A percentile compares a stretch with the other conserved stretches of the same genome.
phyloP scores from a whole-genome alignment of 2,329 filamentous ascomycete species.

The Xylaria sp. region DNA sequence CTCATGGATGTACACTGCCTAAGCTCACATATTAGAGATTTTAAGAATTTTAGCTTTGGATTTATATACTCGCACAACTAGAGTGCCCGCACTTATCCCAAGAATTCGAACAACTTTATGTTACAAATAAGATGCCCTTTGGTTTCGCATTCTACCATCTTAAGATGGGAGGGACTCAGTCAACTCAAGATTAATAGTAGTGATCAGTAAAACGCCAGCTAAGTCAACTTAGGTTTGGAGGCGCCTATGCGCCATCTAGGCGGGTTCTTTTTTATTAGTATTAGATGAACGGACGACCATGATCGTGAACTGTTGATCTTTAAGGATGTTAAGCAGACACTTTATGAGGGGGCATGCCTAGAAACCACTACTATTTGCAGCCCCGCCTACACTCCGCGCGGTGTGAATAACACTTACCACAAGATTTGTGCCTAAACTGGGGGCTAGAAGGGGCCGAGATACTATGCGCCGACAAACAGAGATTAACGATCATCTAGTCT shows the following conservation, averaged over 20 bases:
- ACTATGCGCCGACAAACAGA: background rate
- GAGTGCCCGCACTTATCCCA: background rate
- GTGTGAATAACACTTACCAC: background rate
- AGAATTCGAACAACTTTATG: background rate
- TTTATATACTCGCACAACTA: background rate
- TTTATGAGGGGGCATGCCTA: background rate
- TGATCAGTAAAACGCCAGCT: background rate
- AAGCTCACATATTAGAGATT: background rate
- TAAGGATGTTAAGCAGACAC: background rate
- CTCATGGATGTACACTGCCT: background rate
- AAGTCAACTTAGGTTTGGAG: background rate
- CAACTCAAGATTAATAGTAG: background rate
- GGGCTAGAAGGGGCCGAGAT: background rate
- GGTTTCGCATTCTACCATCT: too few species aligned
- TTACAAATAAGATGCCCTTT: background rate
- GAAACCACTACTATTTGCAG: background rate
- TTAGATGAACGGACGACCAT: background rate
- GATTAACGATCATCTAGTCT: constrained; percentile 18
- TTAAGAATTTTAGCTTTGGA: background rate
- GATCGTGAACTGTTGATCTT: background rate
- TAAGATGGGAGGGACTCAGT: background rate
- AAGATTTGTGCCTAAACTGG: background rate
- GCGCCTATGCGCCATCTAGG: background rate
- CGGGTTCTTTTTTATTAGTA: background rate
- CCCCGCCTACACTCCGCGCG: background rate